Conservation (phyloP, 1,139 yeast genomes). For the Kluyveromyces sp. region DNA sequence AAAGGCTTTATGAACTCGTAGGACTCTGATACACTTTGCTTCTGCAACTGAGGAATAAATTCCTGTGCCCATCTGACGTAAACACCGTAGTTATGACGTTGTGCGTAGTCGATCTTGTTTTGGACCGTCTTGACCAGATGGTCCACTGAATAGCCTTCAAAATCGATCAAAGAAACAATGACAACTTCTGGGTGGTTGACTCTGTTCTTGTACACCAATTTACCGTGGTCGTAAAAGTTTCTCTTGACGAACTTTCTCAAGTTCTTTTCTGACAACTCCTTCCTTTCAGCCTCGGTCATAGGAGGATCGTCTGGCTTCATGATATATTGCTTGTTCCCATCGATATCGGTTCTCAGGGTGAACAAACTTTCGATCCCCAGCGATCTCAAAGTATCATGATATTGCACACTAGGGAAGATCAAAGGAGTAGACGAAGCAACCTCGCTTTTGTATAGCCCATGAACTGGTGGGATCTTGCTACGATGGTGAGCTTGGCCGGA, state of each 20-base stretch:
- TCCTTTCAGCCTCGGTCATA: slow-evolving; percentile 32
- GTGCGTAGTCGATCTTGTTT: slow-evolving; percentile 77
- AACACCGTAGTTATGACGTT: slow-evolving; percentile 63
- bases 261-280: slow-evolving; percentile 30
- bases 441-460: slow-evolving; percentile 37
- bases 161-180: slow-evolving; percentile 76
- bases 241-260: slow-evolving; percentile 41
- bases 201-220: slow-evolving; percentile 41
- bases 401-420: slow-evolving; percentile 63
- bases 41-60: slow-evolving; percentile 52
- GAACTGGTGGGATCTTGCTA: slow-evolving; percentile 26
- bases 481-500: neutral
- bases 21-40: slow-evolving; percentile 25
- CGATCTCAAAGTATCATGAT: slow-evolving; percentile 51
- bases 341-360: slow-evolving; percentile 35
- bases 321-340: slow-evolving; percentile 38
- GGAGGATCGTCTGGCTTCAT: slow-evolving; percentile 41
- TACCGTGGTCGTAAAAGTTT: slow-evolving; percentile 58
- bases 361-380: slow-evolving; percentile 47
- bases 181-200: slow-evolving; percentile 57
- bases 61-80: slow-evolving; percentile 81
- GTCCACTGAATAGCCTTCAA: slow-evolving; percentile 53
- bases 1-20: slow-evolving; percentile 24
- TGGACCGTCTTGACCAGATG: slow-evolving; percentile 62
- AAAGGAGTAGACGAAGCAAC: slow-evolving; percentile 43